These are phyloP conservation scores for Phytophthora aleatoria DNA, from an alignment of 352 stramenopile genomes.

Conservation along the genomic window DNA sequence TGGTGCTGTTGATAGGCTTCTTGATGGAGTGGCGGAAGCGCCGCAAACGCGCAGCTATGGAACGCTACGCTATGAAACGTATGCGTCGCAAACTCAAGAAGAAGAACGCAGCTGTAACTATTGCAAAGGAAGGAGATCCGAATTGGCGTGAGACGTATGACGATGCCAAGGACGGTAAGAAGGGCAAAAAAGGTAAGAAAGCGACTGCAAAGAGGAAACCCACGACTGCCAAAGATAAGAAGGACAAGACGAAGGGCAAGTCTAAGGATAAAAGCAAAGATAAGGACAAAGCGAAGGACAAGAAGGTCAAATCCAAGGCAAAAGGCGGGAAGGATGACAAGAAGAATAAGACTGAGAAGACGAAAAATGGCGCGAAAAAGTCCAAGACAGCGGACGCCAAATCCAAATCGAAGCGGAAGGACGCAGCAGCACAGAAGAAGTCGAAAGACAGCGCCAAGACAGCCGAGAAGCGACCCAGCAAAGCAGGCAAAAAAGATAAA, in stretches of 20 bases:
- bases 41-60: constrained; percentile 90
- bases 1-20: constrained; percentile 77
- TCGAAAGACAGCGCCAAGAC: constrained; percentile 16
- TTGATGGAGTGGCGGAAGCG: constrained; percentile 93
- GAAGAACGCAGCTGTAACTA: constrained; percentile 84
- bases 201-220: constrained; percentile 36
- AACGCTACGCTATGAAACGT: constrained; percentile 95
- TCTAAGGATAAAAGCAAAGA: constrained; percentile 23
- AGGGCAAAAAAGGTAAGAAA: constrained; percentile 47
- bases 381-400: constrained; percentile 14
- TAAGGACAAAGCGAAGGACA: constrained; percentile 25
- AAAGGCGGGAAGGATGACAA: constrained; percentile 20
- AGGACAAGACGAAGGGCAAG: constrained; percentile 34
- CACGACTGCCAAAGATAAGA: constrained; percentile 30
- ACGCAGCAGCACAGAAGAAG: constrained; percentile 30
- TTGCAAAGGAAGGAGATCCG: constrained; percentile 61
- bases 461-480: constrained; percentile 14
- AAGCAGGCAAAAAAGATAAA: constrained; percentile 29
- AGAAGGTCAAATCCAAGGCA: constrained; percentile 25
- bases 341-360: constrained; percentile 26
- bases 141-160: constrained; percentile 82
- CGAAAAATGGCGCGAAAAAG: constrained; percentile 24
- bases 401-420: constrained; percentile 30
- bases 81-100: constrained; percentile 94
- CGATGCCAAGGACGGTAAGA: constrained; percentile 66